Base-by-base conservation (phyloP, 1,284 basidiomycete genomes). In the Ganoderma boninense region DNA sequence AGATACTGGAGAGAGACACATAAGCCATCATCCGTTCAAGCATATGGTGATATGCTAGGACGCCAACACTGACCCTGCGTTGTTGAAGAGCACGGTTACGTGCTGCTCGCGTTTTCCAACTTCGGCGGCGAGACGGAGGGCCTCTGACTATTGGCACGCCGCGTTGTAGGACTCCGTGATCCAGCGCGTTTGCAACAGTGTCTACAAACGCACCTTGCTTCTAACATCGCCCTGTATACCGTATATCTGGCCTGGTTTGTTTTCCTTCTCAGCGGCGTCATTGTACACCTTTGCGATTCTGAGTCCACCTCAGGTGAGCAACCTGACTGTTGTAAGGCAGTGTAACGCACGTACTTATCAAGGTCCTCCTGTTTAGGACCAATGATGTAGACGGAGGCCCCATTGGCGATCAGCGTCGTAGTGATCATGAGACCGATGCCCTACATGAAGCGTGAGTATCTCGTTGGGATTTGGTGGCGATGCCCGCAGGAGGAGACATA, bases 391-490 rank as follows among this genome's bases (percentile, higher is more conserved):
- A 87, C 86, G 0, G 80, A 84, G 0, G 86, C 86, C 7, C 86
- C 86, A 66, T 88, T 88, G 1, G 85, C 82, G n/a, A 86, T 74
- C 6, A 87, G 75, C 1, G 85, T 84, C 5, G 82, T 82, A 62
- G 79, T 82, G 40, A 86, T 85, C 83, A 87, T 87, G 35, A 86
- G 71, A 1, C 86, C 86, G 35, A 87, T 87, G 0, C 86, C 86
- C 86, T 87, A 46, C 23, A 16, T 5, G 14, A 23, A 13, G 42
- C 4, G 32, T 54, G 18, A 20, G 26, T 16, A 46, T 38, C 4
- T 13, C 10, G 26, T 42, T 32, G 7, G 6, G n/a, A 6, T 16
- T 77, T 20, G 2, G 1, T 11, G 13, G 18, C 6, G 23, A 2
- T n/a, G 16, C 3, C 10, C 10, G 38, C 6, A 38, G 38, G 16